phyloP scores from a whole-genome alignment of 2,329 filamentous ascomycete species.

The Hypoxylon sp. region DNA sequence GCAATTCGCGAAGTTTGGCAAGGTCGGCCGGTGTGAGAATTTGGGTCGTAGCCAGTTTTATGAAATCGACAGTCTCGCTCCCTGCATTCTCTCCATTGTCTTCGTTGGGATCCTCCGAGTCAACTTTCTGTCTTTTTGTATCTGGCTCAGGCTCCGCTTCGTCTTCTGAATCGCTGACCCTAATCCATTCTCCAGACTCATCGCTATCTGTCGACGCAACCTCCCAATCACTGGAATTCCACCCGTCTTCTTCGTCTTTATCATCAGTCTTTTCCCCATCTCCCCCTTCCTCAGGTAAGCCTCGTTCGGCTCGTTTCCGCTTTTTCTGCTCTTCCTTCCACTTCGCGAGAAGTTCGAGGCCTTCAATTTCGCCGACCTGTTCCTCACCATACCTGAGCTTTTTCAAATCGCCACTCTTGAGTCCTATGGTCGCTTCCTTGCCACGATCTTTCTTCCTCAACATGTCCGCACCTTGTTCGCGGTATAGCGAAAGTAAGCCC shows the following conservation, averaged over 20 bases:
- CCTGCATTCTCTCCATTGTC: constrained; percentile 62
- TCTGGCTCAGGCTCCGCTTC: constrained; percentile 80
- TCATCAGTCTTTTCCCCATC: constrained; percentile 74
- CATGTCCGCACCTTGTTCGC: constrained; percentile 91
- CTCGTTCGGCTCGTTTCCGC: constrained; percentile 78
- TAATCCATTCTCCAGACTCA: constrained; percentile 92
- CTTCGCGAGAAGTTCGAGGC: constrained; percentile 88
- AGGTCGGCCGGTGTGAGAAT: constrained; percentile 97
- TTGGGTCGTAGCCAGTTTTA: constrained; percentile 89
- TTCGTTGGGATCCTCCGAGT: constrained; percentile 55
- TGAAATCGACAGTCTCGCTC: constrained; percentile 65
- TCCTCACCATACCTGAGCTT: constrained; percentile 88
- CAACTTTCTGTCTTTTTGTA: constrained; percentile 74
- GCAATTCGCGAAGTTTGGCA: constrained; percentile 92
- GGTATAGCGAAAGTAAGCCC: constrained; percentile 89
- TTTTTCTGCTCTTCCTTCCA: constrained; percentile 94
- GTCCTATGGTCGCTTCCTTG: constrained; percentile 87
- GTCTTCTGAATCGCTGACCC: constrained; percentile 87
- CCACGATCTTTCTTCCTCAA: constrained; percentile 91
- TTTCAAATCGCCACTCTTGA: constrained; percentile 81
- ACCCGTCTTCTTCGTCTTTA: constrained; percentile 68
- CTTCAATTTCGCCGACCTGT: constrained; percentile 85
- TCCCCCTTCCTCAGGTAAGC: constrained; percentile 73
- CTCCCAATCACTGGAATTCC: constrained; percentile 72
- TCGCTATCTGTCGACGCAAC: constrained; percentile 71